phyloP scores from a whole-genome alignment of 176 grass and related monocot genomes.

The Avena eriantha region DNA sequence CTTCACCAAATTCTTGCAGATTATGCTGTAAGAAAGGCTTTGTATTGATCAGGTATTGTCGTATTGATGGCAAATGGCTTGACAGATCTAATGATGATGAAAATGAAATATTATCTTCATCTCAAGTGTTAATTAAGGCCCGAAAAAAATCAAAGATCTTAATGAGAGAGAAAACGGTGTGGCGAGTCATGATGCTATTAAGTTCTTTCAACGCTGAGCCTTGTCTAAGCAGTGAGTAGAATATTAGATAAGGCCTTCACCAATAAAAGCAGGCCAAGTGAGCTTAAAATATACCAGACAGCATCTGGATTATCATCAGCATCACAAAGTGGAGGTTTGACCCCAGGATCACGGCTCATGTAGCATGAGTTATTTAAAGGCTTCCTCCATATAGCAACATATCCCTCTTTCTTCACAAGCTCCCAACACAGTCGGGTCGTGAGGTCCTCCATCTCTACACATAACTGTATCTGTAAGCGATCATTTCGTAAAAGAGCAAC shows the following conservation, averaged over 20 bases:
- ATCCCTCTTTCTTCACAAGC: constrained; percentile 94
- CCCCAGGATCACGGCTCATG: constrained; percentile 55
- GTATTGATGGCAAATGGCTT: background rate
- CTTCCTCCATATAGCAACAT: constrained; percentile 92
- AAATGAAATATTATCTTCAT: background rate
- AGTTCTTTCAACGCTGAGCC: background rate
- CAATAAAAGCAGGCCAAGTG: constrained; percentile 26
- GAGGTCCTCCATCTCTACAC: constrained; percentile 89
- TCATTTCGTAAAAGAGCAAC: constrained; percentile 19
- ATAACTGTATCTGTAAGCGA: constrained; percentile 44
- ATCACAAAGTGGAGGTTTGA: constrained; percentile 76
- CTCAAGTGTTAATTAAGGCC: background rate
- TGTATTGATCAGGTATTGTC: constrained; percentile 2
- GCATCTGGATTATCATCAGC: constrained; percentile 69
- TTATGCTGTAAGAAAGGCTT: background rate
- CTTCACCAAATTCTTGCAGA: background rate
- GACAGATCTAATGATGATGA: background rate
- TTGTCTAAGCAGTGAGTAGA: constrained; percentile 10
- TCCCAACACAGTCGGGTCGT: constrained; percentile 81
- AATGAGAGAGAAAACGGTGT: constrained; percentile 2
- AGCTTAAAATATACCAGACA: constrained; percentile 66
- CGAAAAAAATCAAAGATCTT: constrained; percentile 8
- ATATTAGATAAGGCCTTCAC: constrained; percentile 13
- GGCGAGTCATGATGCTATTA: background rate
- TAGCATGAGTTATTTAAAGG: constrained; percentile 80